Percentiles rank a stretch among this genome's conserved stretches.
phyloP scores from a whole-genome alignment of 2,329 filamentous ascomycete genomes.

The Venturia oleaginea region DNA sequence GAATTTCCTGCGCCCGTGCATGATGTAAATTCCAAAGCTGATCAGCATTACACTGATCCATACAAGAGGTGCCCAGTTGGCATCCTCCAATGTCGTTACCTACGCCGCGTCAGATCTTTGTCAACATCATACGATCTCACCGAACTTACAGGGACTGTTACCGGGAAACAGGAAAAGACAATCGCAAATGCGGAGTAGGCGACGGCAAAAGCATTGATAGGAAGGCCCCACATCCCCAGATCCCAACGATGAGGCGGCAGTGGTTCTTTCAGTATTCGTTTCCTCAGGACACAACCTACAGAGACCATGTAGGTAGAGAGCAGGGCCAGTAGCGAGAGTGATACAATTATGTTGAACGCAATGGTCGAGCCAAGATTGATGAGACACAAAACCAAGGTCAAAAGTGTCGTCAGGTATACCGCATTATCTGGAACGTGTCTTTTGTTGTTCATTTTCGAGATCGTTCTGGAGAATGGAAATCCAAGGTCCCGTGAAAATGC shows the following conservation, averaged over 20 bases:
- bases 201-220: constrained; percentile 28
- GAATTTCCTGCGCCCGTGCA: constrained; percentile 33
- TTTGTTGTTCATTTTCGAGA: constrained; percentile 24
- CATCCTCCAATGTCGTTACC: constrained; percentile 10
- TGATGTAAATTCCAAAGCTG: constrained; percentile 33
- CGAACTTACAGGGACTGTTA: constrained; percentile 20
- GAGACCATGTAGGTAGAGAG: constrained; percentile 26
- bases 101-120: not conserved
- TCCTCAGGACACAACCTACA: constrained; percentile 23
- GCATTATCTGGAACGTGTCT: constrained; percentile 32
- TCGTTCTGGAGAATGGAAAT: constrained; percentile 27
- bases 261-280: constrained; percentile 18
- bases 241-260: constrained; percentile 26
- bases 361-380: constrained; percentile 34
- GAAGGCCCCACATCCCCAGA: constrained; percentile 29
- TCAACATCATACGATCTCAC: not conserved
- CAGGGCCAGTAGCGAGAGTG: constrained; percentile 22
- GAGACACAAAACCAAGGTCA: constrained; percentile 27
- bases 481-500: constrained; percentile 41
- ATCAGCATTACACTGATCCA: constrained; percentile 36
- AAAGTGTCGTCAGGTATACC: constrained; percentile 21
- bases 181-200: constrained; percentile 24
- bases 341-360: constrained; percentile 33
- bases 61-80: constrained; percentile 38
- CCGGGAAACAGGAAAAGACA: constrained; percentile 19